A percentile compares a stretch with the other conserved stretches of the same genome.
Conservation (phyloP, 805 yeast genomes). For the Yueomyces sinensis region DNA sequence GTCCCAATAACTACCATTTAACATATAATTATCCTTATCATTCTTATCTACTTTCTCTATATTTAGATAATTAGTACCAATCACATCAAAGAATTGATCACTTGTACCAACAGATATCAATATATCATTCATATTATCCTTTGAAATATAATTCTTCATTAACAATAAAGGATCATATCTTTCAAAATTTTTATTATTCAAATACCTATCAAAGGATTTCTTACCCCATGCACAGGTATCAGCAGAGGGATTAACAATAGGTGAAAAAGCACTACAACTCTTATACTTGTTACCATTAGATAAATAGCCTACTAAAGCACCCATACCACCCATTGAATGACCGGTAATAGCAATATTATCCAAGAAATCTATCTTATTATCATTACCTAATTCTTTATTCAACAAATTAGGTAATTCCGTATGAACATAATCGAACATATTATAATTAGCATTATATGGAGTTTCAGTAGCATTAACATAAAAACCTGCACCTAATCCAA, state of each 20-base stretch:
- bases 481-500: constrained; percentile 94
- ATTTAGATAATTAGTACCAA: background rate
- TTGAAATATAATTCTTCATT: constrained; percentile 32
- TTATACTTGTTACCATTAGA: constrained; percentile 38
- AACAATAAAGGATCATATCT: constrained; percentile 2
- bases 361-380: constrained; percentile 40
- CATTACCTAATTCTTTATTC: constrained; percentile 24
- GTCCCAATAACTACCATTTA: constrained; percentile 39
- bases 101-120: constrained; percentile 72
- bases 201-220: background rate
- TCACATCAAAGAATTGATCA: constrained; percentile 63
- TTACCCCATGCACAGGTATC: constrained; percentile 20
- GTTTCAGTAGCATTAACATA: constrained; percentile 72
- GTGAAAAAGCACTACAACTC: constrained; percentile 83
- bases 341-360: constrained; percentile 69
- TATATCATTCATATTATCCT: constrained; percentile 44
- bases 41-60: constrained; percentile 38
- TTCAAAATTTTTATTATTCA: background rate
- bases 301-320: constrained; percentile 64
- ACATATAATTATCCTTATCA: constrained; percentile 59
- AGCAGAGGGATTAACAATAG: constrained; percentile 66
- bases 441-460: constrained; percentile 61
- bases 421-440: constrained; percentile 76
- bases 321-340: constrained; percentile 98
- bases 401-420: constrained; percentile 52